phyloP scores from a whole-genome alignment of 2,329 filamentous ascomycete species.

The Chrysoporthe puriensis region DNA sequence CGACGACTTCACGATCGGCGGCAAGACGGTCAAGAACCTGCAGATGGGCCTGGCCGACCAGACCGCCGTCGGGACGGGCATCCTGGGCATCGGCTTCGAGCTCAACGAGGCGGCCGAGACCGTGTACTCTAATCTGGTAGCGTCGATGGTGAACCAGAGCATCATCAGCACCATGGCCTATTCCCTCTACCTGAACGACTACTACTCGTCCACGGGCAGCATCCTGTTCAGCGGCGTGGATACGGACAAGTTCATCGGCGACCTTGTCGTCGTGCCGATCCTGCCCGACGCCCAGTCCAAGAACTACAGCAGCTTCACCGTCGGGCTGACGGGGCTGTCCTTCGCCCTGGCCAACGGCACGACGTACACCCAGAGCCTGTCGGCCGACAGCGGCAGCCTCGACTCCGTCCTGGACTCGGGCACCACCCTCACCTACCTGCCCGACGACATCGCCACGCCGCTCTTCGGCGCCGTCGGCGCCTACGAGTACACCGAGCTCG shows the following conservation, averaged over 20 bases:
- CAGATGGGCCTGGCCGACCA: slow-evolving; percentile 58
- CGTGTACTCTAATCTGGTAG: slow-evolving; percentile 63
- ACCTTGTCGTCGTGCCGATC: slow-evolving; percentile 59
- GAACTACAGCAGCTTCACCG: slow-evolving; percentile 45
- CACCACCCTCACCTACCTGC: slow-evolving; percentile 67
- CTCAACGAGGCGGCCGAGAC: slow-evolving; percentile 49
- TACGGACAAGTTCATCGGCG: slow-evolving; percentile 65
- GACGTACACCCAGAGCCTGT: slow-evolving; percentile 38
- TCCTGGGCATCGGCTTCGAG: slow-evolving; percentile 63
- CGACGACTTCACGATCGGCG: slow-evolving; percentile 58
- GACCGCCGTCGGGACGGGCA: slow-evolving; percentile 55
- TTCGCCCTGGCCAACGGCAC: slow-evolving; percentile 46
- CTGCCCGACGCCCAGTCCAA: slow-evolving; percentile 47
- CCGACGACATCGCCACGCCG: slow-evolving; percentile 49
- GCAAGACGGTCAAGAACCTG: slow-evolving; percentile 51
- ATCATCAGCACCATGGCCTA: slow-evolving; percentile 67
- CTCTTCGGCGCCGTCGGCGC: slow-evolving; percentile 46
- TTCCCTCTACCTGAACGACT: slow-evolving; percentile 65
- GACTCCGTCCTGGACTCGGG: slow-evolving; percentile 70
- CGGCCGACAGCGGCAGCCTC: slow-evolving; percentile 33
- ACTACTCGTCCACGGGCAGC: slow-evolving; percentile 60
- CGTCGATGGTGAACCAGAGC: slow-evolving; percentile 64
- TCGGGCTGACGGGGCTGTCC: slow-evolving; percentile 41
- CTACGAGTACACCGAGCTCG: slow-evolving; percentile 41
- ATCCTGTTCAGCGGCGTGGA: slow-evolving; percentile 74